Evolutionary conservation across 768 basidiomycete genomes (phyloP).

Genomic region (Leucocoprinus birnbaumii): DNA sequence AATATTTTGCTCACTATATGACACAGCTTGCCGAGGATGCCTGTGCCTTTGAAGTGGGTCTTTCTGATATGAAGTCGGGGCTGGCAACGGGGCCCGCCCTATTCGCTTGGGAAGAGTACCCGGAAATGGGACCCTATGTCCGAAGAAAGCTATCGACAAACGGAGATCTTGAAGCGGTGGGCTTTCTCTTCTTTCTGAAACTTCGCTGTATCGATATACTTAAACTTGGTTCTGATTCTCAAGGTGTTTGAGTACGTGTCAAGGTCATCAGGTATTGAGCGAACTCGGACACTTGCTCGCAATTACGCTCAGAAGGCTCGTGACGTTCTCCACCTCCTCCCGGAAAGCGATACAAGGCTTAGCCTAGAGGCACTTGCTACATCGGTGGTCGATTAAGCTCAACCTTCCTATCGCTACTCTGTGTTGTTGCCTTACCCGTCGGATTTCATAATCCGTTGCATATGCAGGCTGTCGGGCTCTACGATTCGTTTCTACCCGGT

Average conservation of each 20-base stretch:
- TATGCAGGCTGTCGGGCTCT: too few relatives aligned
- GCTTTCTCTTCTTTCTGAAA: slow-evolving; percentile 19
- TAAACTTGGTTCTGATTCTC: neutral
- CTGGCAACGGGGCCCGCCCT: slow-evolving; percentile 78
- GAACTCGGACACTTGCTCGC: slow-evolving; percentile 74
- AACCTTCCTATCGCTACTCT: too few relatives aligned
- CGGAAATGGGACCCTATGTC: slow-evolving; percentile 74
- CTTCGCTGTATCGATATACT: neutral
- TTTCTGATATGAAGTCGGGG: slow-evolving; percentile 24
- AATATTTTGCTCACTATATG: slow-evolving; percentile 2
- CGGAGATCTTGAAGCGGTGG: slow-evolving; percentile 80
- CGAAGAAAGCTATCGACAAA: slow-evolving; percentile 69
- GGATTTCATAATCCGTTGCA: too few relatives aligned
- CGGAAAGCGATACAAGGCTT: slow-evolving; percentile 75
- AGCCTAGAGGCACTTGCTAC: slow-evolving; percentile 76
- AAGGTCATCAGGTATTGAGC: slow-evolving; percentile 69
- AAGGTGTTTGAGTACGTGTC: slow-evolving; percentile 71
- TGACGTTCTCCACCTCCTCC: slow-evolving; percentile 64
- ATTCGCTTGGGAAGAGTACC: slow-evolving; percentile 84
- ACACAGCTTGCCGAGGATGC: slow-evolving; percentile 55
- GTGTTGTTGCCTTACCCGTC: too few relatives aligned
- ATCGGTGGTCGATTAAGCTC: slow-evolving; percentile 56
- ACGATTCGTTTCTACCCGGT: too few relatives aligned
- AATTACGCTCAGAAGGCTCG: slow-evolving; percentile 76
- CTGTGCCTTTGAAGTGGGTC: slow-evolving; percentile 61